Evolutionary conservation across 176 grass and related monocot species (phyloP).

Genomic region (Calamus simplicifolius): DNA sequence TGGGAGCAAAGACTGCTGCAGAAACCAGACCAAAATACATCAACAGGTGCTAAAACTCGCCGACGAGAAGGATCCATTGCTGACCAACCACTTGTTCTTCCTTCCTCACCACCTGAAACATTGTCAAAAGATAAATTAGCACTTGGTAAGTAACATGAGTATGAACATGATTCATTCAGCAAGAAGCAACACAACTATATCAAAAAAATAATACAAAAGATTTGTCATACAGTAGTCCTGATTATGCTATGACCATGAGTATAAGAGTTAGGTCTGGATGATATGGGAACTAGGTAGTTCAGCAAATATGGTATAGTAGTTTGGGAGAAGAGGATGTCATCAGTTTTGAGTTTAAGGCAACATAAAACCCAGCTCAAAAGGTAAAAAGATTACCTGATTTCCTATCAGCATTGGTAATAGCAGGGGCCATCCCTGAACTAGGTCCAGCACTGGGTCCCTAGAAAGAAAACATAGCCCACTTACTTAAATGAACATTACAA

Average conservation of each 20-base stretch:
- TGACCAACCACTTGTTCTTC: slow-evolving; percentile 13
- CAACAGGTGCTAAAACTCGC: slow-evolving; percentile 1
- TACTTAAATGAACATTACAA: too few relatives aligned
- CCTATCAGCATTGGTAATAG: slow-evolving; percentile 2
- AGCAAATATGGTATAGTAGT: background rate
- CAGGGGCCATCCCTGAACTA: slow-evolving; percentile 6
- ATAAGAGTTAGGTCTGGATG: background rate
- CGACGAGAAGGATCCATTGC: slow-evolving; percentile 5
- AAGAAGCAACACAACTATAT: too few relatives aligned
- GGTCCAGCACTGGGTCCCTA: slow-evolving; percentile 14
- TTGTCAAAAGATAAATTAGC: too few relatives aligned
- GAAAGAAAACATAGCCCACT: background rate
- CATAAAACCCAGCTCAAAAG: background rate
- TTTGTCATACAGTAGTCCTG: too few relatives aligned
- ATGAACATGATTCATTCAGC: too few relatives aligned
- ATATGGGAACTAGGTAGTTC: background rate
- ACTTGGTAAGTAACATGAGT: too few relatives aligned
- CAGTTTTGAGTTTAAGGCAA: background rate
- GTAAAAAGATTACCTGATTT: slow-evolving; percentile 6
- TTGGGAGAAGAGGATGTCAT: too few relatives aligned
- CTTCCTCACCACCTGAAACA: slow-evolving; percentile 12
- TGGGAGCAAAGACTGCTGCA: too few relatives aligned
- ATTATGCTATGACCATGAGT: too few relatives aligned
- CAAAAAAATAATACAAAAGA: too few relatives aligned
- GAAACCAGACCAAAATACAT: too few relatives aligned